Conservation (phyloP, 1,284 basidiomycete genomes). For the Cryptococcus amylolentus region DNA sequence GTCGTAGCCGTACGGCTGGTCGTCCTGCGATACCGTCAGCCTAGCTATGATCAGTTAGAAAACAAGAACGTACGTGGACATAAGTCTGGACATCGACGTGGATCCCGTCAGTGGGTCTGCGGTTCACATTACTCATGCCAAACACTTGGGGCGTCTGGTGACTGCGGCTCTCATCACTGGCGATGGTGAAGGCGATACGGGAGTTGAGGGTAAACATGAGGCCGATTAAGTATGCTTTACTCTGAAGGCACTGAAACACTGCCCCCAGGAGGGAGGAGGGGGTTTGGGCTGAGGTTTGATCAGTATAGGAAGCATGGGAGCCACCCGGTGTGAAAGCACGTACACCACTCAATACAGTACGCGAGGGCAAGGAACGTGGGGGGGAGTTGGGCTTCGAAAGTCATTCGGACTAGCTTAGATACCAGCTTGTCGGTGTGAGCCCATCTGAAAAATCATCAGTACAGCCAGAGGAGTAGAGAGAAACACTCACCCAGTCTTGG, state of each 20-base stretch:
- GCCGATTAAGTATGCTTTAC: conserved; percentile 25
- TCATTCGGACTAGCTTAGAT: conserved; percentile 26
- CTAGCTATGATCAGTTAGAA: no score
- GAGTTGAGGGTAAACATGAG: conserved; percentile 25
- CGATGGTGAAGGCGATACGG: conserved; percentile 11
- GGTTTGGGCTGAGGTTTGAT: conserved; percentile 1
- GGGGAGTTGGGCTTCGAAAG: conserved; percentile 35
- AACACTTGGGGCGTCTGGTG: background rate
- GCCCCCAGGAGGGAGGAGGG: conserved; percentile 28
- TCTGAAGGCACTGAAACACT: conserved; percentile 22
- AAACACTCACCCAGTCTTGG: conserved; percentile 22
- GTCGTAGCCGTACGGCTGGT: background rate
- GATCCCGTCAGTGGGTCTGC: background rate
- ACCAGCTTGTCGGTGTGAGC: conserved; percentile 31
- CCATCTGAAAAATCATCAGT: conserved; percentile 16
- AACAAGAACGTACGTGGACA: background rate
- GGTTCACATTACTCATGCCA: background rate
- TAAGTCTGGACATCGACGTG: conserved; percentile 1
- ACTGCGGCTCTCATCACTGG: background rate
- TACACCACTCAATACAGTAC: conserved; percentile 28
- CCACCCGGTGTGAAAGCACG: background rate
- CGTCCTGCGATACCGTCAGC: background rate
- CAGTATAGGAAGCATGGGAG: background rate
- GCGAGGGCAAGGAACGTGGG: conserved; percentile 27
- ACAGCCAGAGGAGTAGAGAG: background rate